phyloP scores from a whole-genome alignment of 2,329 filamentous ascomycete species.

The Truncatella angustata region DNA sequence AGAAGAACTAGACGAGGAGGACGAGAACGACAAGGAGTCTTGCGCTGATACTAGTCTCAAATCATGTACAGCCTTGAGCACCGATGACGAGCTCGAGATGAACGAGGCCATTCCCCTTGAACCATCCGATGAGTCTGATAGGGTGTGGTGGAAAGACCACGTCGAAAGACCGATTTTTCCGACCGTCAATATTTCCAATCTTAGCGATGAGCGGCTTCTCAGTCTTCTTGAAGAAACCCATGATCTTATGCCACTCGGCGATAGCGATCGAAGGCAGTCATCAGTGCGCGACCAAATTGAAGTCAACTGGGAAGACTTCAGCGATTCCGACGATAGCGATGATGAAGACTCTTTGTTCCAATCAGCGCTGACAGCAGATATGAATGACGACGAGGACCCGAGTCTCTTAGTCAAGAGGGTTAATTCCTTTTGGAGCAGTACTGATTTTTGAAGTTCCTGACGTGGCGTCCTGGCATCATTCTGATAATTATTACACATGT shows the following conservation, averaged over 20 bases:
- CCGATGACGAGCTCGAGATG: conserved; percentile 3
- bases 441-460: not conserved
- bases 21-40: not conserved
- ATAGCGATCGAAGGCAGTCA: not conserved
- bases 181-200: not conserved
- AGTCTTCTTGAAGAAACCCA: not conserved
- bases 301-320: not conserved
- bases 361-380: no score
- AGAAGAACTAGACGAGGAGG: not conserved
- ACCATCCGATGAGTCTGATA: not conserved
- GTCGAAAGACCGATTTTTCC: not conserved
- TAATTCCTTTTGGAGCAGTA: not conserved
- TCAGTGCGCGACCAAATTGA: not conserved
- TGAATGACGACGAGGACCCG: not conserved
- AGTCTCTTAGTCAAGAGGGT: not conserved
- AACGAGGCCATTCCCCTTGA: not conserved
- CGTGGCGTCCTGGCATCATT: no score
- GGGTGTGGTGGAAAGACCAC: not conserved
- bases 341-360: no score
- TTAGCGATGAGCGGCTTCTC: not conserved
- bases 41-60: no score
- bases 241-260: not conserved
- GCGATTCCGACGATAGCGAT: not conserved
- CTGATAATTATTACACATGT: no score
- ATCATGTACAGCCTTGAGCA: not conserved